These are phyloP conservation scores for Fusarium pseudograminearum DNA, from an alignment of 2,329 filamentous ascomycete genomes.

Conservation along the genomic window DNA sequence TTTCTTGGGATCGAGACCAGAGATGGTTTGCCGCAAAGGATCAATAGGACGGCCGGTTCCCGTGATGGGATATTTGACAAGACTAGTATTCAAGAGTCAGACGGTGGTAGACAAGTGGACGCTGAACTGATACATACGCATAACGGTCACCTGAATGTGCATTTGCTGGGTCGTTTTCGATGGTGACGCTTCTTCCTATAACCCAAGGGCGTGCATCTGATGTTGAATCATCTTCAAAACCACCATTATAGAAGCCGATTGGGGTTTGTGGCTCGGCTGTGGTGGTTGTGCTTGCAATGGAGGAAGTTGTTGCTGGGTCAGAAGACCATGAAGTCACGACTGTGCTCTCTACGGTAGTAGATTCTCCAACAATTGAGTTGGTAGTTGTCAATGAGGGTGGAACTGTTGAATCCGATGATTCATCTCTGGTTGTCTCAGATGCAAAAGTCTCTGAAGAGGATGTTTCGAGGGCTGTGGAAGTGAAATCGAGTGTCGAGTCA, in stretches of 20 bases:
- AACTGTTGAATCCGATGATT: background rate
- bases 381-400: background rate
- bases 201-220: background rate
- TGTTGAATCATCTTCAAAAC: background rate
- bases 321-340: background rate
- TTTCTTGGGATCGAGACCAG: background rate
- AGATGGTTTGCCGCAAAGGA: background rate
- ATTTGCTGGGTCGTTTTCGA: background rate
- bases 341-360: background rate
- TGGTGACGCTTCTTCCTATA: background rate
- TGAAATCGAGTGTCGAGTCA: background rate
- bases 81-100: background rate
- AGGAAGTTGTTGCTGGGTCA: background rate
- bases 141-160: background rate
- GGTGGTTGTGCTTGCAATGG: background rate
- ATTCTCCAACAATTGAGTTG: background rate
- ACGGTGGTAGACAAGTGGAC: rapidly evolving
- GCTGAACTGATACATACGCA: background rate
- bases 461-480: background rate
- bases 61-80: background rate
- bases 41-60: background rate
- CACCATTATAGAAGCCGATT: background rate
- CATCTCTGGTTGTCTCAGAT: background rate
- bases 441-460: background rate
- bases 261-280: background rate